phyloP scores from a whole-genome alignment of 2,329 filamentous ascomycete species.

The Aspergillus floridensis region DNA sequence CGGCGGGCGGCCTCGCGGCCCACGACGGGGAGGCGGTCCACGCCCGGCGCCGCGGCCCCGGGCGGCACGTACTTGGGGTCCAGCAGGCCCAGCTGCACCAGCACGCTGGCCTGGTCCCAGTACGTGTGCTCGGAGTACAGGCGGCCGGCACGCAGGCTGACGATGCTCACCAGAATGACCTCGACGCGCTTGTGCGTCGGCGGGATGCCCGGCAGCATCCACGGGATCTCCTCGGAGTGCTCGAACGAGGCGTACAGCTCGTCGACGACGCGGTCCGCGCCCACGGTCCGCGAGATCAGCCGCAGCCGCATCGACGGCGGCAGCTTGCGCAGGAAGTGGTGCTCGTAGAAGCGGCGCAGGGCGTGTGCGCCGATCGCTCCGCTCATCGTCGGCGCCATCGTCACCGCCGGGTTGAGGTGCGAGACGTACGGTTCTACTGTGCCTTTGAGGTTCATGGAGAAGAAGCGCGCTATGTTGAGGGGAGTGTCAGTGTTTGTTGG shows the following conservation, averaged over 20 bases:
- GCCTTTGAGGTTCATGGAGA: constrained; percentile 28
- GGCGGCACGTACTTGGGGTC: constrained; percentile 56
- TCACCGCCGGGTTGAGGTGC: constrained; percentile 29
- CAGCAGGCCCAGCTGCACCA: constrained; percentile 58
- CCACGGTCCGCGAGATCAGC: constrained; percentile 58
- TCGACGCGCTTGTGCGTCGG: constrained; percentile 58
- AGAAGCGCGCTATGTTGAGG: constrained; percentile 18
- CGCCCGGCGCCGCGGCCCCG: constrained; percentile 43
- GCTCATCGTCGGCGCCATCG: constrained; percentile 38
- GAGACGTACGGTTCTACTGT: constrained; percentile 33
- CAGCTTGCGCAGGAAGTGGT: constrained; percentile 55
- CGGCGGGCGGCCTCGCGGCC: constrained; percentile 41
- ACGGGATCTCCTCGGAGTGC: constrained; percentile 56
- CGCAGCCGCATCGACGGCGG: constrained; percentile 53
- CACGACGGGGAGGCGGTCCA: constrained; percentile 41
- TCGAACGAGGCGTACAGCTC: constrained; percentile 58
- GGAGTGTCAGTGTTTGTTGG: neutral
- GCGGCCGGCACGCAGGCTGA: constrained; percentile 53
- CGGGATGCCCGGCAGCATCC: constrained; percentile 59
- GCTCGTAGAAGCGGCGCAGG: constrained; percentile 53
- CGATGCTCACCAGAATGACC: constrained; percentile 56
- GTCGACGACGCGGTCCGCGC: constrained; percentile 59
- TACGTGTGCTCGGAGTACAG: constrained; percentile 59
- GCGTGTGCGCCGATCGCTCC: constrained; percentile 43
- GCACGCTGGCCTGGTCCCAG: constrained; percentile 62